A percentile compares a stretch with the other conserved stretches of the same genome.
Evolutionary conservation across 2,329 filamentous ascomycete species (phyloP).

Genomic region (Fusarium redolens): DNA sequence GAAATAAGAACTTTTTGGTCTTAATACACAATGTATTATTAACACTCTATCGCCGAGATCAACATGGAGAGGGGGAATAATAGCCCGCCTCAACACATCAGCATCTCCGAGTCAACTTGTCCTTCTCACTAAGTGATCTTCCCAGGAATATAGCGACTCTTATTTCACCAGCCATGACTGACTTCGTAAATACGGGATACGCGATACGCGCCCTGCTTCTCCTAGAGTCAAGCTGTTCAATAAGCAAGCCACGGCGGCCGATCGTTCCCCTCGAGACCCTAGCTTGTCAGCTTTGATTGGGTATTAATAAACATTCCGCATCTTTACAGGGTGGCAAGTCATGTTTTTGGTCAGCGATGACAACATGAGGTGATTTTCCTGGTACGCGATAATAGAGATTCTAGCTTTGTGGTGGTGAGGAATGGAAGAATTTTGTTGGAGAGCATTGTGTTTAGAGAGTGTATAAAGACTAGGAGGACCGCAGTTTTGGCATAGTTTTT

Average conservation of each 20-base stretch:
- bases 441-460: background rate
- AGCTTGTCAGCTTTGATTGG: slow-evolving; percentile 1
- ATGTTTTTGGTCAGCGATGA: slow-evolving; percentile 2
- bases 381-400: background rate
- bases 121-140: background rate
- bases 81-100: background rate
- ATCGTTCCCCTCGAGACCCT: background rate
- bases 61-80: background rate
- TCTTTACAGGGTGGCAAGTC: background rate
- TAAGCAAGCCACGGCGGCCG: slow-evolving; percentile 6
- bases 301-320: background rate
- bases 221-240: background rate
- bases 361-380: background rate
- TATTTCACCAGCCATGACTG: background rate
- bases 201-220: background rate
- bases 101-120: background rate
- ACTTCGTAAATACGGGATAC: background rate
- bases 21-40: background rate
- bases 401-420: background rate
- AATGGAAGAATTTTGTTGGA: background rate
- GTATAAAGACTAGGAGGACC: slow-evolving; percentile 5
- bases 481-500: background rate
- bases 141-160: background rate
- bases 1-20: background rate
- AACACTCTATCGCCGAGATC: background rate